Base-by-base conservation (phyloP, 2,329 filamentous ascomycete genomes). In the Helotiales sp. region DNA sequence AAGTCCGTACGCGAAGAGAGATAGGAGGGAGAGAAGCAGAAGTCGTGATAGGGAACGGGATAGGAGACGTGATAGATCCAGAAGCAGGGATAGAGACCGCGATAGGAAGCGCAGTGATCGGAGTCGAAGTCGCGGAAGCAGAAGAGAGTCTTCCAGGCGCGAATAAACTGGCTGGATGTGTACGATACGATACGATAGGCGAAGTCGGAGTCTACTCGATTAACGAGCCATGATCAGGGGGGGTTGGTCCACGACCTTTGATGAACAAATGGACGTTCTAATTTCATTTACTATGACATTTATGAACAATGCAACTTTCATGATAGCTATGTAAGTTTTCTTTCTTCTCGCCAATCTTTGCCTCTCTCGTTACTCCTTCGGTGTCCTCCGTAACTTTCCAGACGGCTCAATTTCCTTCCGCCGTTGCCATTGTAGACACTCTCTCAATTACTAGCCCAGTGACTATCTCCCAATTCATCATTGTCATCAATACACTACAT, bases 11-110 rank as follows among this genome's bases (percentile, higher is more conserved):
- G 34, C 30, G 26, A 67, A 60, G 60, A 54, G 66, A 67, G 66
- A 72, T 55, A 70, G 71, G 24, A 70, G 71, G 40, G 70, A 75
- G 6, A 68, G 72, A 61, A 68, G 65, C 37, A 61, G 69, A 24
- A 72, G 66, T 54, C 68, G 73, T 17, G 68, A 69, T 24, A 67
- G 70, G 59, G 69, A 69, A 28, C 67, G 69, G 40, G 73, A 71
- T 54, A 65, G 60, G 26, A 63, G 67, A 59, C 55, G 70, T 13
- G 71, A 70, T 2, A 70, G 67, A 20, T 68, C 65, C 49, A 66
- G 68, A 22, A 71, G 69, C 47, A 55, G 71, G 11, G 70, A 68
- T 11, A 70, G 66, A n/a, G 65, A 66, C 20, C 70, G 72, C n/a
- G 71, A 74, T 58, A 64, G 57, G 49, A 52, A 52, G 24, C 60